phyloP scores from a whole-genome alignment of 2,329 filamentous ascomycete genomes.

The Apiospora pterosperma region DNA sequence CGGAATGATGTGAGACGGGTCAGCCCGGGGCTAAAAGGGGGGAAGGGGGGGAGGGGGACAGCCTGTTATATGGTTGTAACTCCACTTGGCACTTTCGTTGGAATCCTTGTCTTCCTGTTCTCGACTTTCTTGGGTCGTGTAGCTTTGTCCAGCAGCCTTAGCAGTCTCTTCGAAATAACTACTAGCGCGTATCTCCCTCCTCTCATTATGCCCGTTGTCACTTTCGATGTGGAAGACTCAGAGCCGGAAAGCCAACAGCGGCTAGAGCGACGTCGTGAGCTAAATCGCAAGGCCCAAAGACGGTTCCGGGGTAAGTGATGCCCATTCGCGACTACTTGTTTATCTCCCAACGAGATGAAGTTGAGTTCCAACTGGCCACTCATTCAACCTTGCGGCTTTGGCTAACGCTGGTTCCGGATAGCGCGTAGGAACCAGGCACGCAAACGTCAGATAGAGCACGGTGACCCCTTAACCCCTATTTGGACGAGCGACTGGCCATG shows the following conservation, averaged over 20 bases:
- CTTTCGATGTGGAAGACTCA: background rate
- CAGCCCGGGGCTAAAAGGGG: background rate
- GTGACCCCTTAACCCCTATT: background rate
- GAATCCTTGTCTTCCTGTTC: background rate
- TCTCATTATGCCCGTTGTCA: background rate
- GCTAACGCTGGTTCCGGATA: background rate
- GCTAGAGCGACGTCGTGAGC: background rate
- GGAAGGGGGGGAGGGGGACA: too few relatives aligned
- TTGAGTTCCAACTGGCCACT: background rate
- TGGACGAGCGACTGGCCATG: background rate
- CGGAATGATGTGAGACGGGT: background rate
- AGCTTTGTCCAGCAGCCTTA: background rate
- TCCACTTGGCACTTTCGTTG: background rate
- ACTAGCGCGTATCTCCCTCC: background rate
- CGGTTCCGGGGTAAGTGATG: background rate
- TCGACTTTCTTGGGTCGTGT: background rate
- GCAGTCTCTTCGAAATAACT: background rate
- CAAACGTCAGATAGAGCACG: background rate
- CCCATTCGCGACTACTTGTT: too few relatives aligned
- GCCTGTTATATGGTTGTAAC: background rate
- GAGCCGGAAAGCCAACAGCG: background rate
- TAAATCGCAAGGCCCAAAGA: background rate
- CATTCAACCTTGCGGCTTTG: background rate
- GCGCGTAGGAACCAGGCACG: background rate
- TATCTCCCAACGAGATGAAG: background rate